Conservation (phyloP, 1,139 yeast species). For the Magnusiomyces tetraspermus region DNA sequence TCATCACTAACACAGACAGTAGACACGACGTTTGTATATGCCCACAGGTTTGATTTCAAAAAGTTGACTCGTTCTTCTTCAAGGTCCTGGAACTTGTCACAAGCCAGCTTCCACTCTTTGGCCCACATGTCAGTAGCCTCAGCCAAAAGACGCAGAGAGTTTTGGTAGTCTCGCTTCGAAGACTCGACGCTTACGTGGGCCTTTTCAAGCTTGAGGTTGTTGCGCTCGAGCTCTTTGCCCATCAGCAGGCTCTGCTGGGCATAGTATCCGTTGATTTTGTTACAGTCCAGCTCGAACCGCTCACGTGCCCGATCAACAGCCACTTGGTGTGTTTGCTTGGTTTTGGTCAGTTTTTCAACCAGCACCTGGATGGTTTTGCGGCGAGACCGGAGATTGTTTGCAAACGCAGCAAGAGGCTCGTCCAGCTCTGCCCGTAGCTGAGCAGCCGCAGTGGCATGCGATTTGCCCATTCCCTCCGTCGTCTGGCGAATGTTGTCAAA, state of each 20-base stretch:
- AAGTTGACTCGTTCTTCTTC: conserved; percentile 74
- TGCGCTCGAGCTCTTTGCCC: conserved; percentile 66
- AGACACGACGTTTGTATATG: conserved; percentile 67
- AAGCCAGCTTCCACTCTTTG: conserved; percentile 66
- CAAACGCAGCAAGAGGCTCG: conserved; percentile 38
- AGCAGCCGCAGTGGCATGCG: conserved; percentile 40
- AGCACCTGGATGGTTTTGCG: conserved; percentile 41
- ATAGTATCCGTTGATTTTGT: conserved; percentile 47
- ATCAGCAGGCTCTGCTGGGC: conserved; percentile 66
- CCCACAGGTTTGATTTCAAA: conserved; percentile 71
- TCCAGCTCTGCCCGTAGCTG: conserved; percentile 38
- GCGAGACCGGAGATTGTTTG: conserved; percentile 37
- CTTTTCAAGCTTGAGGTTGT: conserved; percentile 52
- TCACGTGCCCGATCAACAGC: conserved; percentile 39
- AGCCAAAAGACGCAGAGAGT: conserved; percentile 48
- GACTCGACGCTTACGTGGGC: conserved; percentile 43
- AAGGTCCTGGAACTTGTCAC: conserved; percentile 60
- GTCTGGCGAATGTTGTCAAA: conserved; percentile 52
- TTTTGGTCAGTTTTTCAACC: conserved; percentile 37
- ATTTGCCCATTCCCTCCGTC: conserved; percentile 41
- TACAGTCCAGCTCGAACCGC: conserved; percentile 51
- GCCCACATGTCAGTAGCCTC: conserved; percentile 66
- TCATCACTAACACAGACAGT: conserved; percentile 73
- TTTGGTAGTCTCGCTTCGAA: conserved; percentile 50
- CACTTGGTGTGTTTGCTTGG: conserved; percentile 33